Base-by-base conservation (phyloP, 176 grass and related monocot genomes). In the Bromus sterilis region DNA sequence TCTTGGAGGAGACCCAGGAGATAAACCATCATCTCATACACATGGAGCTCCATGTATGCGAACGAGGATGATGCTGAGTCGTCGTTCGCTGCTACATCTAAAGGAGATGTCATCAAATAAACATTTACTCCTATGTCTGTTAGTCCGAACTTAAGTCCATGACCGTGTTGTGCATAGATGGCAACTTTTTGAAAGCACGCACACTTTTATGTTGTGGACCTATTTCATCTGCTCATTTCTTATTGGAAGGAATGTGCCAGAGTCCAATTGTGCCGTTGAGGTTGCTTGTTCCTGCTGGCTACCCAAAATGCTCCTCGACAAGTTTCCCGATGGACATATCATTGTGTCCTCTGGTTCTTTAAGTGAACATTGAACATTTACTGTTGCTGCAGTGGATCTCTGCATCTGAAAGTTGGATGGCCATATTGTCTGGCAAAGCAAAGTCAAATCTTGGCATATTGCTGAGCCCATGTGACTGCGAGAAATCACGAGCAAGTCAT, bases 281-380 rank as follows among this genome's bases (percentile, higher is more conserved):
- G 86, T 74, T 98, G 86, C 84, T 94, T 87, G 95, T 98, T 87
- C 92, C 95, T 81, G 77, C 86, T 39, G 91, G 89, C 74, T 98
- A 98, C 80, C 95, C 95, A 15, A 91, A 88, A 83, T 94, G 91
- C 77, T 97, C 94, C 37, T 98, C 40, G 95, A 94, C 71, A 94
- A 94, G 62, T 83, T 98, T 81, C 88, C 84, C 4, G 92, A 93
- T 83, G 92, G 94, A 53, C 90, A 89, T 62, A 15, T 44, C 25
- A n/a, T 39, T 32, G 43, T 42, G 15, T 35, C 64, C 30, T 76
- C n/a, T n/a, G 34, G 34, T 69, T 33, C 6, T 46, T 56, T 71
- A 34, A 26, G n/a, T 86, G 29, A 53, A 31, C 16, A n/a, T 55
- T 31, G 25, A 77, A 51, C 71, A n/a, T n/a, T 77, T 55, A 66